Evolutionary conservation across 768 basidiomycete genomes (phyloP), one percentile per base, ranked within the genome.

Genomic region (Mycena haematopus): DNA sequence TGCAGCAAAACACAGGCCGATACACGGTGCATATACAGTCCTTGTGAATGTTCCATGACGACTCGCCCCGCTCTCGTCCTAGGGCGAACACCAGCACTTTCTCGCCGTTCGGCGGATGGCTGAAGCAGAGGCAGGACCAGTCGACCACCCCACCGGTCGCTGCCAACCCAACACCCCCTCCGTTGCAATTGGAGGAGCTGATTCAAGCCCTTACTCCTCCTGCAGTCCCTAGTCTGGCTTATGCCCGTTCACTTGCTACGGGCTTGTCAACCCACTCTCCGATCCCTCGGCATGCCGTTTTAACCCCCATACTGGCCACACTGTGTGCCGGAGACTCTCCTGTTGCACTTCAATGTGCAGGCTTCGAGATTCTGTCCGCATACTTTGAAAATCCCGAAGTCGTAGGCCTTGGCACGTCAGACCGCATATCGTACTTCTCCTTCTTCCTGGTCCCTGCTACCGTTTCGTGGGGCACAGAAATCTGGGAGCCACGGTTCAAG

Each of bases 401-500:
- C 1, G 69, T 77, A 22, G 68, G 70, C 22, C 74, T 86, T 22
- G 74, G 76, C 1, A 87, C 85, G 2, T 78, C 85, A 1, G 90
- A 92, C 60, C 79, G 86, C 27, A 73, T 90, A 11, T 78, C 86
- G 0, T 88, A 86, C 62, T 85, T 92, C 55, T 83, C 87, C 17
- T 76, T 92, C 33, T 87, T 93, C 71, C 75, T 85, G 3, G 80
- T 74, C 17, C 70, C 74, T 6, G 56, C 31, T 42, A 70, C 76
- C 3, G 75, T 73, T 1, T 73, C 78, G 0, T 92, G 91, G 91
- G 79, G 77, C 3, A 65, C 75, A n/a, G 91, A 92, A 25, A 75
- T 90, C 0, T 91, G 91, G 82, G 89, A 91, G 65, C 77, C 84
- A 1, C 82, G 88, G 21, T 85, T 88, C 69, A 88, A 86, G 63